Conservation (phyloP, 2,329 filamentous ascomycete genomes). For the Aspergillus nomiae region DNA sequence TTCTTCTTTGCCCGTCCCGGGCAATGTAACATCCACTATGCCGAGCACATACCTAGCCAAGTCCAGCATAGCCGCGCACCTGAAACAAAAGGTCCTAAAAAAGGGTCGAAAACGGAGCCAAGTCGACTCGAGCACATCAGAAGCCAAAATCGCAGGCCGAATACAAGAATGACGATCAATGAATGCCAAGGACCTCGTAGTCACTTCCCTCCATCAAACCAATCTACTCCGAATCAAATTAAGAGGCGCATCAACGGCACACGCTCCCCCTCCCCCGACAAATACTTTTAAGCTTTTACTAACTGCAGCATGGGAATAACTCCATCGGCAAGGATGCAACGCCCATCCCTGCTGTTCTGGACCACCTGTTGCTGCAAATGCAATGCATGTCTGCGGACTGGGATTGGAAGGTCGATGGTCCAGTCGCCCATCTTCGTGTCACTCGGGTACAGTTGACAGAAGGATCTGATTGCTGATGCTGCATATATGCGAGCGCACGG, state of each 20-base stretch:
- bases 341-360: background rate
- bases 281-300: background rate
- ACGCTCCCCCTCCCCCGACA: background rate
- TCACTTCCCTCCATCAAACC: background rate
- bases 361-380: background rate
- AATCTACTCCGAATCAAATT: background rate
- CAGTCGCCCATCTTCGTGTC: background rate
- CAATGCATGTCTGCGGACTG: background rate
- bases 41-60: background rate
- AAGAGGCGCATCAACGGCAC: background rate
- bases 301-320: background rate
- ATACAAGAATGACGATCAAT: background rate
- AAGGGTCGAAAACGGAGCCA: background rate
- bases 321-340: background rate
- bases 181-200: background rate
- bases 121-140: background rate
- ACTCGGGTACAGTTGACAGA: background rate
- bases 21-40: background rate
- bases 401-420: background rate
- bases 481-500: background rate
- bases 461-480: conserved; percentile 7
- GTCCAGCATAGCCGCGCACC: background rate
- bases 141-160: too few relatives aligned
- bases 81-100: background rate
- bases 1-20: background rate